Evolutionary conservation across 1,284 basidiomycete genomes (phyloP), one percentile per base, ranked within the genome.

Genomic region (Spongispora temasekensis): DNA sequence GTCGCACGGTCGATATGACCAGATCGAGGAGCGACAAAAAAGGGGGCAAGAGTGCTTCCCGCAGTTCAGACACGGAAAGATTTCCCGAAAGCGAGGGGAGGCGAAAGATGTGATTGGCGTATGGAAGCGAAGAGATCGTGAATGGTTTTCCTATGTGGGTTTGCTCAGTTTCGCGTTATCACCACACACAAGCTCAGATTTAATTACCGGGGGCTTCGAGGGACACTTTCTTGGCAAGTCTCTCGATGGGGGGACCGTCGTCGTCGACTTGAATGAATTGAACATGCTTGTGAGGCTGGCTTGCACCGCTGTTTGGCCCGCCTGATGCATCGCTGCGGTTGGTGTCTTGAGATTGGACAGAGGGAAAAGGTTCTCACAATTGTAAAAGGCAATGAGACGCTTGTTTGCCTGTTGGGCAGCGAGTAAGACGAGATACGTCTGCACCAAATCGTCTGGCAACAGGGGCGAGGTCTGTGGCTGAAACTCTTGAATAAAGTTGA

Each of bases 201-300:
- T 37, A 28, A 32, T 64, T 65, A 69, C 63, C 53, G 55, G 59
- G 55, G 52, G 81, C 81, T 67, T 92, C 87, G 56, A 94, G 75
- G 12, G 76, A 78, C 12, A 83, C 75, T n/a, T 76, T 74, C 64
- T 80, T 80, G 5, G 90, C 86, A 64, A 93, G 81, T 53, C 75
- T 77, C 73, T 94, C 93, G 40, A 94, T 79, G 0, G 93, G 93
- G 30, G 90, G 88, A 4, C 86, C 87, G 51, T 83, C 81, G 23
- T 78, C 77, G 44, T 78, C 79, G 13, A 83, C 81, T 23, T 87
- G 73, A 21, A 95, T 76, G 63, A 95, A 89, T 74, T 96, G 94
- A 23, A 95, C 69, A 72, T 96, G 94, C 67, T 95, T 93, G 76
- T 95, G 94, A 2, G 83, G 79, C 76, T 96, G 94, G 72, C 91